phyloP scores from a whole-genome alignment of 306 rosid species.

The Prunus campanulata region DNA sequence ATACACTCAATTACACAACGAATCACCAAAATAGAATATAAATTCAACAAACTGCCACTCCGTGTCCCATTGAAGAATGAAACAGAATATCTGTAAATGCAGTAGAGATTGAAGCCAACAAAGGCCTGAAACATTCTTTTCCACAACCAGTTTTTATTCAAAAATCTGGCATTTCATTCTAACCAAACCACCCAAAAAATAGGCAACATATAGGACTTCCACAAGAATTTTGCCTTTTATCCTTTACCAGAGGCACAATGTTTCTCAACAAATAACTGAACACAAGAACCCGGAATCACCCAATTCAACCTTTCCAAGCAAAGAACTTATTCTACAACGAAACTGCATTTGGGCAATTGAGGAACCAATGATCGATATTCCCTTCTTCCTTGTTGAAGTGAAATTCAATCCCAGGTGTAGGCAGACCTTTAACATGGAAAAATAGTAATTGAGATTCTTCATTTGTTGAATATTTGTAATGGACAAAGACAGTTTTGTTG shows the following conservation, averaged over 20 bases:
- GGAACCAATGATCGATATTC: background rate
- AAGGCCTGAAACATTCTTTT: background rate
- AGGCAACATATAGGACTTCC: background rate
- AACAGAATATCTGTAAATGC: background rate
- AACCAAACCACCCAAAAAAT: background rate
- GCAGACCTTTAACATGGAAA: background rate
- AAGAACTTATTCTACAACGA: background rate
- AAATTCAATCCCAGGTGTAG: background rate
- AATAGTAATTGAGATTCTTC: slow-evolving; percentile 4
- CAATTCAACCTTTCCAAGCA: background rate
- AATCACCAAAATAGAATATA: background rate
- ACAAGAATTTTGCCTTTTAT: background rate
- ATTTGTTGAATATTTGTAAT: background rate
- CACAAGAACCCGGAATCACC: too few relatives aligned
- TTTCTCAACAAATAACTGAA: background rate
- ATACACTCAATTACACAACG: background rate
- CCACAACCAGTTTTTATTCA: background rate
- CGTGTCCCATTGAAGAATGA: background rate
- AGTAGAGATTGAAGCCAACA: background rate
- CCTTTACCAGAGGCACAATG: background rate
- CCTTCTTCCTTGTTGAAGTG: background rate
- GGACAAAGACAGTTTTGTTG: background rate
- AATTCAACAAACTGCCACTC: background rate
- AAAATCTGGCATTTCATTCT: background rate
- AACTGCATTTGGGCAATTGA: background rate